Evolutionary conservation across 139 green algal species (phyloP).

Genomic region (Chlamydomonas sp.): DNA sequence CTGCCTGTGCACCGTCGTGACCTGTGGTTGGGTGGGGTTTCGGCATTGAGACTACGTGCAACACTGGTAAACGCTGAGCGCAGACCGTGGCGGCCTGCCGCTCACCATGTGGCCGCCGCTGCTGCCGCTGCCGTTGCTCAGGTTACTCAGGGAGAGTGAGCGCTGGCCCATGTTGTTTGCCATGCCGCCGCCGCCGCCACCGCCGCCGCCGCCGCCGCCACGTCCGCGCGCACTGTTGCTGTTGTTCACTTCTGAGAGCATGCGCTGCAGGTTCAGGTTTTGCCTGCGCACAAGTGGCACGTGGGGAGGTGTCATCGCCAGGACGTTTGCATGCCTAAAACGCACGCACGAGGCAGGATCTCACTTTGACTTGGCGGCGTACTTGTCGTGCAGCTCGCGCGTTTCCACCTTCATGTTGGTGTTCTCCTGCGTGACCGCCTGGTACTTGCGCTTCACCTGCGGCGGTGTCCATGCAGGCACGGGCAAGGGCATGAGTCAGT

Average conservation of each 20-base stretch:
- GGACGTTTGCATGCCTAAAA: neutral
- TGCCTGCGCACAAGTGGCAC: slow-evolving; percentile 34
- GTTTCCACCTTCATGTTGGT: slow-evolving; percentile 49
- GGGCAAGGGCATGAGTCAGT: no score
- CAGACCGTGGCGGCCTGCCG: no score
- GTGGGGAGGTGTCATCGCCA: neutral
- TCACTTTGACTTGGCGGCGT: slow-evolving; percentile 56
- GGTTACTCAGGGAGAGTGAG: slow-evolving; percentile 5
- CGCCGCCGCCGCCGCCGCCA: slow-evolving; percentile 13
- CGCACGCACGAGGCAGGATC: slow-evolving; percentile 7
- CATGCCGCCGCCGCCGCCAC: slow-evolving; percentile 7
- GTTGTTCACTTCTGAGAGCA: slow-evolving; percentile 35
- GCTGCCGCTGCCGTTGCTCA: slow-evolving; percentile 5
- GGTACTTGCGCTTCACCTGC: slow-evolving; percentile 62
- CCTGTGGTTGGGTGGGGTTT: no score
- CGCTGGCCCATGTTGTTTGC: neutral
- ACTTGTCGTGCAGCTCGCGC: slow-evolving; percentile 64
- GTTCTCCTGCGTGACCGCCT: slow-evolving; percentile 39
- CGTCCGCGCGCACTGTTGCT: no score
- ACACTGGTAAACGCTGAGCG: no score
- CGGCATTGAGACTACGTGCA: no score
- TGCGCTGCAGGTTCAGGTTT: slow-evolving; percentile 51
- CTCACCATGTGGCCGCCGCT: slow-evolving; percentile 8
- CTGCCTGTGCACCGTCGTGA: slow-evolving; percentile 2
- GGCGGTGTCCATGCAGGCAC: no score